These are phyloP conservation scores for Thermothelomyces thermophilus DNA, from an alignment of 2,329 filamentous ascomycete species.

Conservation along the genomic window DNA sequence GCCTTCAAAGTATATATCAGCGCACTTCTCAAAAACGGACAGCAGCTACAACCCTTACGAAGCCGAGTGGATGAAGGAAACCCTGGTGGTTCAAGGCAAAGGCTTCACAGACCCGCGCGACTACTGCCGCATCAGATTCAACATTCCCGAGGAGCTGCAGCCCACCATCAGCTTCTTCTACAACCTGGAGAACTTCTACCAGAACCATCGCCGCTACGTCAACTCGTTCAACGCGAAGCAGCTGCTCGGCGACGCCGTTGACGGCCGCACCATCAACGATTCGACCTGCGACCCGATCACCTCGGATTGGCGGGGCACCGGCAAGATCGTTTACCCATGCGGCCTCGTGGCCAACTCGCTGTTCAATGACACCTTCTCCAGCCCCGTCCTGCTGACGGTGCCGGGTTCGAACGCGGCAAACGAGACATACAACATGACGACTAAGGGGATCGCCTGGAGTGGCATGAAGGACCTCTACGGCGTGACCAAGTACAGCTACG, in stretches of 20 bases:
- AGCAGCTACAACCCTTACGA: slow-evolving; percentile 20
- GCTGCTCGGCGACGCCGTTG: slow-evolving; percentile 62
- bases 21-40: slow-evolving; percentile 62
- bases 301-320: slow-evolving; percentile 37
- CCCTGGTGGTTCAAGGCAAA: slow-evolving; percentile 37
- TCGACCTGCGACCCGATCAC: slow-evolving; percentile 73
- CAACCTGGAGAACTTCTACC: slow-evolving; percentile 94
- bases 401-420: slow-evolving; percentile 33
- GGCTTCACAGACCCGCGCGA: slow-evolving; percentile 33
- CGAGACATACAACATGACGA: slow-evolving; percentile 66
- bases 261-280: slow-evolving; percentile 51
- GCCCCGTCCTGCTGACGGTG: slow-evolving; percentile 55
- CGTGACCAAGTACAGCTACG: slow-evolving; percentile 55
- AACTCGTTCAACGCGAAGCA: slow-evolving; percentile 80
- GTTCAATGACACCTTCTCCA: slow-evolving; percentile 87
- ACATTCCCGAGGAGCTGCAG: slow-evolving; percentile 69
- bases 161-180: slow-evolving; percentile 92
- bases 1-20: slow-evolving; percentile 50
- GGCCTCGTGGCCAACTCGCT: slow-evolving; percentile 93
- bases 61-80: slow-evolving; percentile 37
- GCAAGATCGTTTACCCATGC: slow-evolving; percentile 82
- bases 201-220: slow-evolving; percentile 95
- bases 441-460: slow-evolving; percentile 76
- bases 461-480: slow-evolving; percentile 79
- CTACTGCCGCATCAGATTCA: slow-evolving; percentile 70